Base-by-base conservation (phyloP, 331 rosid genomes). In the Acacia concinna region DNA sequence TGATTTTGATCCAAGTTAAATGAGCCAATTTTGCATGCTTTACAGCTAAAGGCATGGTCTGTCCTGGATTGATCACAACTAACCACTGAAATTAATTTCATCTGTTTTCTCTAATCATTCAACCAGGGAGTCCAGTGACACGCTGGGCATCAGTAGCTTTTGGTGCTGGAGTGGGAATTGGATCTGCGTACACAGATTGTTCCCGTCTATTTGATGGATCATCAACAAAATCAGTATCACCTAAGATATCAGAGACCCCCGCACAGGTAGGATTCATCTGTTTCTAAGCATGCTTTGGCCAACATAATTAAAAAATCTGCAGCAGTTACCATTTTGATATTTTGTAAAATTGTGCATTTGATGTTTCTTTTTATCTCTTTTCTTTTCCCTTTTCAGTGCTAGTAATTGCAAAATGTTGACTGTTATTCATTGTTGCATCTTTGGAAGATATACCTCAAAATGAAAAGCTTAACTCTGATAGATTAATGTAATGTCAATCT, bases 81-180 rank as follows among this genome's bases (percentile, higher is more conserved):
- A 6, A 18, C 68, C 35, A 46, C 21, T 28, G 57, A 34, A 64
- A 21, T 63, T 38, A 41, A 64, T 23, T 73, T 63, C 6, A 63
- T 51, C 34, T 1, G 14, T 20, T 8, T 78, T 4, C 43, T 71
- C 51, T 75, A 57, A 14, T 86, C 65, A 49, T 41, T 63, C n/a
- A 4, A 37, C 46, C 54, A 91, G 97, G 94, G 91, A 92, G 88
- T 82, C 94, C 93, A 21, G 85, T 62, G 46, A 84, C 90, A 81
- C 97, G 97, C 41, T 92, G 91, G 97, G 89, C 94, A 10, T 85
- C 93, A 23, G 84, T 90, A 46, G 97, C 93, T 52, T 89, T 88
- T 73, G 97, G 93, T 28, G 94, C 91, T 69, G 97, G 97, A 6
- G 63, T 81, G 76, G 97, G 97, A 66, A 75, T 92, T 67, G 97